Evolutionary conservation across 2,329 filamentous ascomycete genomes (phyloP).

Genomic region (Coniella lustricola): DNA sequence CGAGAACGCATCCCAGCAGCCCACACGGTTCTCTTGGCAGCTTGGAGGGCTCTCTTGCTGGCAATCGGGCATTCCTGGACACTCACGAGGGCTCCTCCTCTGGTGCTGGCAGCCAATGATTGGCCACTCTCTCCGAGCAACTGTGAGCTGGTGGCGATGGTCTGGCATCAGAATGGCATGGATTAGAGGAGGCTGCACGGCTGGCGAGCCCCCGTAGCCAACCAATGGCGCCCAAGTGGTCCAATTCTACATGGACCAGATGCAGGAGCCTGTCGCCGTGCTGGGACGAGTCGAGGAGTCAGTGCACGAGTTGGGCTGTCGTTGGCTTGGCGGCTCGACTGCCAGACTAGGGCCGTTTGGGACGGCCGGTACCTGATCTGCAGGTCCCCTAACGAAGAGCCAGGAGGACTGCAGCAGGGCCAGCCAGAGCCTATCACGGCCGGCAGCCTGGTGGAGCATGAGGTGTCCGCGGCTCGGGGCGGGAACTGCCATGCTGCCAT

Average conservation of each 20-base stretch:
- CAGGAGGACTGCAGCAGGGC: neutral
- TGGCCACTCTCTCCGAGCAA: too few species aligned
- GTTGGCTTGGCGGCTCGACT: constrained; percentile 6
- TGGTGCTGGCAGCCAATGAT: too few species aligned
- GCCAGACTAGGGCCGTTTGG: too few species aligned
- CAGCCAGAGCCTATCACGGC: neutral
- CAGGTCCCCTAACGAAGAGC: neutral
- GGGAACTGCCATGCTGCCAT: neutral
- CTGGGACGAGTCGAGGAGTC: neutral
- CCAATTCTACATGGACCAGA: constrained; percentile 5
- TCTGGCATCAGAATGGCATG: neutral
- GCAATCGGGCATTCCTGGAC: neutral
- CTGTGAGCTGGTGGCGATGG: too few species aligned
- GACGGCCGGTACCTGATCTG: too few species aligned
- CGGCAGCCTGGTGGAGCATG: constrained; percentile 3
- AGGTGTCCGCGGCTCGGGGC: constrained; percentile 7
- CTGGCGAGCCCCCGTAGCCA: constrained; percentile 9
- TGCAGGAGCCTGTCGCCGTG: neutral
- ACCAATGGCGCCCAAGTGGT: constrained; percentile 7
- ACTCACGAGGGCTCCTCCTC: too few species aligned
- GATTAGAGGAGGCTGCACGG: constrained; percentile 6
- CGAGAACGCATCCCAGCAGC: neutral
- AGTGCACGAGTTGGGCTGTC: neutral
- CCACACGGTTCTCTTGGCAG: too few species aligned
- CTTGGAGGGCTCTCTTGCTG: too few species aligned